Percentiles rank a stretch among this genome's conserved stretches.
These are phyloP conservation scores for Phragmites australis DNA, from an alignment of 176 grass and related monocot species.

Conservation along the genomic window DNA sequence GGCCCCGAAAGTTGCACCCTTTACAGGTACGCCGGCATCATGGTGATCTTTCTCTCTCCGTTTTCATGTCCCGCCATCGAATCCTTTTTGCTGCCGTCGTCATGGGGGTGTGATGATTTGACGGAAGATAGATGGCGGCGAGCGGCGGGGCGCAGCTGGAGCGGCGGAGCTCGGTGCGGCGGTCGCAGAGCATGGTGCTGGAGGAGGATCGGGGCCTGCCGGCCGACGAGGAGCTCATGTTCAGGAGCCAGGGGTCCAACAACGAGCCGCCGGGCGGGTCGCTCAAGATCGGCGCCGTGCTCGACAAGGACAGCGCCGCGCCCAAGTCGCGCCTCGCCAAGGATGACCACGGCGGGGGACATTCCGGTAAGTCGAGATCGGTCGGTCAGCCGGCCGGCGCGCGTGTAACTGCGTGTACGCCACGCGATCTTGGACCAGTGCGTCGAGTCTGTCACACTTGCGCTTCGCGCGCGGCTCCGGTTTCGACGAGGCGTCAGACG, in stretches of 20 bases:
- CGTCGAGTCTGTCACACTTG: neutral
- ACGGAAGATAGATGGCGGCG: conserved; percentile 31
- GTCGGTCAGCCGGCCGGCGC: neutral
- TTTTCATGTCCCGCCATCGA: neutral
- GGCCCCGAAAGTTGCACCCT: conserved; percentile 26
- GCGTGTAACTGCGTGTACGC: no score
- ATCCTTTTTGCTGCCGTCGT: neutral
- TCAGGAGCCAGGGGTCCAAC: conserved; percentile 25
- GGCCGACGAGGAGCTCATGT: conserved; percentile 22
- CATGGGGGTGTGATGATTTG: neutral
- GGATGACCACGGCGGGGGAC: conserved; percentile 7
- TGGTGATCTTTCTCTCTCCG: neutral
- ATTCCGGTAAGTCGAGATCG: conserved; percentile 44
- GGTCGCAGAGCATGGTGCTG: conserved; percentile 38
- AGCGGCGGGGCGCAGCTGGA: conserved; percentile 35
- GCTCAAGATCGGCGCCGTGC: neutral
- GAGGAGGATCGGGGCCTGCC: conserved; percentile 31
- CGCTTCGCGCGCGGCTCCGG: neutral
- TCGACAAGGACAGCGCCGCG: conserved; percentile 22
- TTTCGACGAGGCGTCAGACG: conserved; percentile 34
- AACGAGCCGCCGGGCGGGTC: neutral
- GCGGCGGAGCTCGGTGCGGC: conserved; percentile 48
- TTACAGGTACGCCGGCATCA: conserved; percentile 58
- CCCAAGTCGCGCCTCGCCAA: conserved; percentile 22
- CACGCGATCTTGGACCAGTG: neutral